Percentiles rank a stretch among this genome's conserved stretches.
Conservation (phyloP, 495 filamentous ascomycete species). For the Xylaria intraflava region DNA sequence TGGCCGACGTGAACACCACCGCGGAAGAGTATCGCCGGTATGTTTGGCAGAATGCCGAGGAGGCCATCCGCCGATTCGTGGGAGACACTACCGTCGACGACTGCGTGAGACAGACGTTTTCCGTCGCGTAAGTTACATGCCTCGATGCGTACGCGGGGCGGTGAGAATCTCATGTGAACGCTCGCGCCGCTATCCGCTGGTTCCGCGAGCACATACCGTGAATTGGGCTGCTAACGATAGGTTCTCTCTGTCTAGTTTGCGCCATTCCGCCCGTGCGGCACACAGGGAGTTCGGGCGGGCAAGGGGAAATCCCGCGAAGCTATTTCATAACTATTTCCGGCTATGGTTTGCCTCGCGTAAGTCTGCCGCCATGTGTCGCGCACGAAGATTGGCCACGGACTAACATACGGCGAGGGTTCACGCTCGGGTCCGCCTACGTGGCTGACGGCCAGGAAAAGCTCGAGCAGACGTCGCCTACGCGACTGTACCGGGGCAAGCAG, state of each 20-base stretch:
- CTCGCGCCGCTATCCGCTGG: neutral
- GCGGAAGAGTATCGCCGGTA: slow-evolving; percentile 27
- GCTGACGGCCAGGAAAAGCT: slow-evolving; percentile 27
- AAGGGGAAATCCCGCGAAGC: slow-evolving; percentile 6
- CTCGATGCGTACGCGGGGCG: neutral
- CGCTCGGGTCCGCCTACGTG: slow-evolving; percentile 33
- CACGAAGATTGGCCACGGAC: neutral
- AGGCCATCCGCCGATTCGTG: slow-evolving; percentile 15
- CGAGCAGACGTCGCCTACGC: slow-evolving; percentile 4
- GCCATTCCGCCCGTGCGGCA: neutral
- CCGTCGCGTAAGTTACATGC: slow-evolving; percentile 5
- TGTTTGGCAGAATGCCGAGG: slow-evolving; percentile 20
- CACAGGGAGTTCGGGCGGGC: slow-evolving; percentile 1
- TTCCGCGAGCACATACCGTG: neutral
- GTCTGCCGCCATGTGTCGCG: slow-evolving; percentile 7
- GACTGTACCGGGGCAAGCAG: slow-evolving; percentile 15
- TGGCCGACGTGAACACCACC: slow-evolving; percentile 28
- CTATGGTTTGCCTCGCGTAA: slow-evolving; percentile 40
- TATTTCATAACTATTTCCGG: slow-evolving; percentile 27
- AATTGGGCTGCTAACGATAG: neutral
- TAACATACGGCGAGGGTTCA: slow-evolving; percentile 21
- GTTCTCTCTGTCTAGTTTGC: neutral
- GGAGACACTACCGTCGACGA: slow-evolving; percentile 3
- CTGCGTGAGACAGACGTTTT: slow-evolving; percentile 17
- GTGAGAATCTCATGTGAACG: neutral